phyloP scores from a whole-genome alignment of 129 eudicot genomes.

The Deinandra increscens region DNA sequence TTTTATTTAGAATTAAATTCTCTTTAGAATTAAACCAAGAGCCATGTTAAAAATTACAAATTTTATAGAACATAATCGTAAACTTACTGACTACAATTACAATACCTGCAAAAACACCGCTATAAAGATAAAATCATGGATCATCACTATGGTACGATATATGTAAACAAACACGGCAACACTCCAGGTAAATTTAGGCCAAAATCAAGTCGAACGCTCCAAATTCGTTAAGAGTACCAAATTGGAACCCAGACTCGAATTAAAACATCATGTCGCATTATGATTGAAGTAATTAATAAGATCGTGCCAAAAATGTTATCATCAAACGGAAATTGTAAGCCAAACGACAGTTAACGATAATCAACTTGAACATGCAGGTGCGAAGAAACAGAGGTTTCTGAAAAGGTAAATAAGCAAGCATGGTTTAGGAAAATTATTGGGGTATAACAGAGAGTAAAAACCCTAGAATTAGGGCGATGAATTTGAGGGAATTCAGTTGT shows the following conservation, averaged over 20 bases:
- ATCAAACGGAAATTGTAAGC: constrained; percentile 3
- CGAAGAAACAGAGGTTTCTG: background rate
- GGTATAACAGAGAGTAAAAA: constrained; percentile 21
- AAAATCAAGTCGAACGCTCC: background rate
- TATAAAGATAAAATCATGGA: too few relatives aligned
- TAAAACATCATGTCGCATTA: background rate
- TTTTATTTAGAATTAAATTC: too few relatives aligned
- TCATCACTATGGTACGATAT: too few relatives aligned
- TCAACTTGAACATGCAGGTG: constrained; percentile 22
- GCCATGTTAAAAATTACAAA: too few relatives aligned
- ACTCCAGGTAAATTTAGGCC: too few relatives aligned
- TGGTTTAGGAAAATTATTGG: constrained; percentile 14
- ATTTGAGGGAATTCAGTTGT: constrained; percentile 38
- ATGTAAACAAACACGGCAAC: too few relatives aligned
- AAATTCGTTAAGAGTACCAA: constrained; percentile 16
- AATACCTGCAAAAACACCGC: too few relatives aligned
- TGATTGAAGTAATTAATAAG: background rate
- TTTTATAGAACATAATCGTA: too few relatives aligned
- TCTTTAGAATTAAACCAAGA: too few relatives aligned
- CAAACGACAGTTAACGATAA: background rate
- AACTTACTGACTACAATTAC: too few relatives aligned
- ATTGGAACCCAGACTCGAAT: constrained; percentile 13
- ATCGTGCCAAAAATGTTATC: background rate
- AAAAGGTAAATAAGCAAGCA: background rate
- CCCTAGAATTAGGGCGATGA: constrained; percentile 33